Base-by-base conservation (phyloP, 2,329 filamentous ascomycete genomes). In the Beauveria varroae region DNA sequence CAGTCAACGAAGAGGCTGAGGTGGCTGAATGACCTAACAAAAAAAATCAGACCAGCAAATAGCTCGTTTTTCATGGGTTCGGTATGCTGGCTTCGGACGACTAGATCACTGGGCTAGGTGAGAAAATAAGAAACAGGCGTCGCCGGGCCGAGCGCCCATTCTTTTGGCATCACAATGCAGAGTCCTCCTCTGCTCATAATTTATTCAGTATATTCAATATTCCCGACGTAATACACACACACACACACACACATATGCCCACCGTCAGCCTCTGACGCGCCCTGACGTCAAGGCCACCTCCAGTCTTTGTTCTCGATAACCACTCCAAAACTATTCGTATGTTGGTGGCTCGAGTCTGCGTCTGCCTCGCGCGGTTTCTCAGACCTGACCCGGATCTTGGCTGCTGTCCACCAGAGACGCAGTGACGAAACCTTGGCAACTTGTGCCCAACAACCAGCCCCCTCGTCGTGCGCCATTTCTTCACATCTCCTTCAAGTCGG, bases 391-490 rank as follows among this genome's bases (percentile, higher is more conserved):
- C 1, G 10, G 3, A 34, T n/a, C 10, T 34, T 34, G 34, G 34
- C 34, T 37, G 12, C 12, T 37, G 34, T 37, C 34, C 34, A 37
- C 34, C 12, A 14, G 34, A 14, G 34, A 34, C 30, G 30, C 12
- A 34, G 30, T 34, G 12, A 34, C 30, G 12, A 34, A 37, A 37
- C 34, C 34, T 37, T 37, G 34, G 34, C 34, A 37, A 37, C 34
- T 37, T 37, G 34, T 20, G 37, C 51, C 51, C 34, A 55, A 37
- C 52, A 40, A 55, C 28, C 49, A 52, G 50, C 50, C 43, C 20
- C 43, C 20, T 40, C 43, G 30, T n/a, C 22, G n/a, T 57, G 55
- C 55, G 55, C 43, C 43, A 57, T 57, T 57, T 57, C 54, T 37
- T 26, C 30, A 14, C 20, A 18, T 40, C 30, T 40, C 49, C 37